Percentiles rank a stretch among this genome's conserved stretches.
Conservation (phyloP, 2,329 filamentous ascomycete genomes). For the Corniculantispora saksenae region DNA sequence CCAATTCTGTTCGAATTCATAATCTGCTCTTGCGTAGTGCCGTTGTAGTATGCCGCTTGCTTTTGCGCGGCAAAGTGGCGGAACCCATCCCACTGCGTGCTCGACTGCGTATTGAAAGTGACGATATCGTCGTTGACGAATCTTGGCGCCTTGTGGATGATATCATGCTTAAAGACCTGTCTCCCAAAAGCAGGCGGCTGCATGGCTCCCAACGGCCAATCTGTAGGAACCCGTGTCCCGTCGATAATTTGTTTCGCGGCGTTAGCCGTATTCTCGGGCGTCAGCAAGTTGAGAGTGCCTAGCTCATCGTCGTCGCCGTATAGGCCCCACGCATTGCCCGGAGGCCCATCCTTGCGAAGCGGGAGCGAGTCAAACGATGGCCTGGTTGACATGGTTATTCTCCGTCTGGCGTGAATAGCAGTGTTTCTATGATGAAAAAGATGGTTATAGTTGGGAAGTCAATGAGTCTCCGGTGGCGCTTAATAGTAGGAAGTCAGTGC, state of each 20-base stretch:
- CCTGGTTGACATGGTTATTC: slow-evolving; percentile 6
- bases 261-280: slow-evolving; percentile 29
- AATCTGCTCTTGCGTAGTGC: slow-evolving; percentile 44
- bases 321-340: slow-evolving; percentile 57
- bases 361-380: slow-evolving; percentile 48
- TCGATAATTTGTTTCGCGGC: slow-evolving; percentile 33
- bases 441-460: no score
- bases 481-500: no score
- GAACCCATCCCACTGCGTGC: slow-evolving; percentile 43
- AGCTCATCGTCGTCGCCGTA: slow-evolving; percentile 53
- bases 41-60: slow-evolving; percentile 36
- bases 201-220: slow-evolving; percentile 37
- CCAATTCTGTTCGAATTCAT: slow-evolving; percentile 33
- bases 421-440: no score
- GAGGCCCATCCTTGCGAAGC: slow-evolving; percentile 49
- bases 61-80: slow-evolving; percentile 41
- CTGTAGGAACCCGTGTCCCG: slow-evolving; percentile 34
- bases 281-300: slow-evolving; percentile 57
- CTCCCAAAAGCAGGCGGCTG: slow-evolving; percentile 36
- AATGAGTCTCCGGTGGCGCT: no score
- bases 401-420: no score
- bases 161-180: slow-evolving; percentile 30
- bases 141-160: slow-evolving; percentile 31
- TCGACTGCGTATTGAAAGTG: slow-evolving; percentile 39
- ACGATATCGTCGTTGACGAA: slow-evolving; percentile 36